Evolutionary conservation across 345 rosid species (phyloP), one percentile per base, ranked within the genome.

Genomic region (Brassica carinata): DNA sequence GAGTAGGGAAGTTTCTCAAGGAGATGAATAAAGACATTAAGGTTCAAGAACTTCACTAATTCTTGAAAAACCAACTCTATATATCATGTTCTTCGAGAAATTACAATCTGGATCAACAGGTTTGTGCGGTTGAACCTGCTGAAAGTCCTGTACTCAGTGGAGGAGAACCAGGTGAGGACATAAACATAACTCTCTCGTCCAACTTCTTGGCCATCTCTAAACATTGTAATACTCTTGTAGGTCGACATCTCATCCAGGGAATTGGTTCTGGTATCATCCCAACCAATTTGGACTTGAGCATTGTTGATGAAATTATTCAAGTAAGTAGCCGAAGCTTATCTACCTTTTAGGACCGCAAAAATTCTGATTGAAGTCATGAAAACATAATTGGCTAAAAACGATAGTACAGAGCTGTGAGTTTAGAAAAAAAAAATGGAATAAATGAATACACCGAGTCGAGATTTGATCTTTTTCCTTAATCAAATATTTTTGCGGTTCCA

Each of bases 181-280:
- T 2, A 23, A 31, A 73, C 31, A 17, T 11, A 11, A 10, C 2
- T 26, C 11, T 64, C 26, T 34, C 5, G 3, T 59, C 18, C 11
- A 19, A 18, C n/a, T 67, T 79, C 9, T 26, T 61, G 64, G 13
- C n/a, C 1, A 19, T 66, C 26, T 34, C 26, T 65, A 65, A 33
- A 33, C 14, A 18, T 27, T n/a, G 13, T 18, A 67, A 18, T 4
- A 26, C 15, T 23, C 27, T 34, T n/a, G 55, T 77, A 87, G 88
- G 90, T n/a, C 86, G 64, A 15, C 90, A 85, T 85, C 64, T 79
- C 77, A 87, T 87, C 27, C 87, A 90, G 64, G 98, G 97, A 45
- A 90, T 94, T 48, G 94, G 97, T 29, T 86, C 96, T 71, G 96
- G 92, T 78, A 89, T 94, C 75, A 48, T 91, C 40, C 98, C 98